These are phyloP conservation scores for Rhodomyrtus tomentosa DNA, from an alignment of 345 rosid species.

Conservation along the genomic window DNA sequence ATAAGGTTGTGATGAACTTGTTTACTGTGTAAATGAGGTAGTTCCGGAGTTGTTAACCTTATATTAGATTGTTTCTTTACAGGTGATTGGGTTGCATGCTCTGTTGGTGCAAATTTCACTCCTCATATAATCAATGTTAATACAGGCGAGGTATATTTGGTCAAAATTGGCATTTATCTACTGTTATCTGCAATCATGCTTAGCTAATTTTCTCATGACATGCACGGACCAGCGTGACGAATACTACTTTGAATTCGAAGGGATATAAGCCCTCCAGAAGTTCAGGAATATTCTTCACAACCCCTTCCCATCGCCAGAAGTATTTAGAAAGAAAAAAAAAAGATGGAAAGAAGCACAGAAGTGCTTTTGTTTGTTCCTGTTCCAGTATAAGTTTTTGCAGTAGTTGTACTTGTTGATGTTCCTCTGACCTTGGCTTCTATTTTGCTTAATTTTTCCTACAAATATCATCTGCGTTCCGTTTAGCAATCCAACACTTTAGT, in stretches of 20 bases:
- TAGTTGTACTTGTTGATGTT: neutral
- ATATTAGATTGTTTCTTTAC: slow-evolving; percentile 5
- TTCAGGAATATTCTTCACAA: neutral
- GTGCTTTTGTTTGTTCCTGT: neutral
- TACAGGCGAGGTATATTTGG: slow-evolving; percentile 72
- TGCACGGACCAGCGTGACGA: neutral
- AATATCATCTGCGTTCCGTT: neutral
- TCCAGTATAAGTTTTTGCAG: neutral
- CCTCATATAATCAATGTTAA: slow-evolving; percentile 88
- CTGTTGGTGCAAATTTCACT: slow-evolving; percentile 88
- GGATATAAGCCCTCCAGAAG: neutral
- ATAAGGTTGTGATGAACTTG: neutral
- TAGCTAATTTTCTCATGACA: neutral
- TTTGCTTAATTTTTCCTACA: neutral
- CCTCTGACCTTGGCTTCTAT: neutral
- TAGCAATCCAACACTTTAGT: neutral
- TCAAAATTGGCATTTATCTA: neutral
- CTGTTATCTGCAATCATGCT: neutral
- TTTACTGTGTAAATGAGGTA: neutral
- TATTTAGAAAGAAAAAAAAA: neutral
- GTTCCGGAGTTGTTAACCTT: neutral
- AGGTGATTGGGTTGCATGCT: slow-evolving; percentile 91
- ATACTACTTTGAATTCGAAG: neutral
- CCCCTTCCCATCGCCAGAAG: neutral
- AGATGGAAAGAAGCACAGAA: neutral